Evolutionary conservation across 1,139 yeast species (phyloP), one percentile per base, ranked within the genome.

Genomic region (Pichia sp.): DNA sequence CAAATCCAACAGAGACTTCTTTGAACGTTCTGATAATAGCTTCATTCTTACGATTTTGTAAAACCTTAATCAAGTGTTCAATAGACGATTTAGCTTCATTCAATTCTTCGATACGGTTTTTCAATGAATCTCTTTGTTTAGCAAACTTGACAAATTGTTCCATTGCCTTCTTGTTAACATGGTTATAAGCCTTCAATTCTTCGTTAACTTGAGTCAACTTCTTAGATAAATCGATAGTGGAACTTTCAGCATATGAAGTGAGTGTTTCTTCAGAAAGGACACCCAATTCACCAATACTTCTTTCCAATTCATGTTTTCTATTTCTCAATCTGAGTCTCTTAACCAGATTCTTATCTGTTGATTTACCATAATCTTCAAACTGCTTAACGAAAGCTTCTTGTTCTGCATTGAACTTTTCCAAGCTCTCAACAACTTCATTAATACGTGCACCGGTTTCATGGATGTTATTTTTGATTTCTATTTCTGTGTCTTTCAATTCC

Each of bases 221-320:
- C n/a, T 63, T 61, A 41, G 88, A 67, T 33, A 90, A 63, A 8
- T 76, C 73, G 42, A 79, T 80, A 2, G 89, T 77, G 7, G 57
- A 37, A 9, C 47, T 45, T 28, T 70, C 67, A 43, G 68, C 70
- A 51, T 69, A 73, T 24, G 76, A 74, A 8, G 72, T 71, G 56
- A 88, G 82, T 0, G 95, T 91, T 51, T 88, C 93, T 59, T 90
- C 96, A 0, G 97, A 94, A 28, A 91, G 71, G 1, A 88, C 85
- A 11, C 97, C 97, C 44, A 91, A 69, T 44, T 88, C 96, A 51
- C 94, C 75, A 40, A 90, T 85, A 58, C 80, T 85, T 53, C 77
- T 78, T 53, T 83, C 85, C 22, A 88, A 68, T 55, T 86, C 94
- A 46, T 85, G 88, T 53, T 87, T 77, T 55, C 96, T 76, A 43